Conservation (phyloP, 169 alveolate genomes). For the Plasmodium falciparum region DNA sequence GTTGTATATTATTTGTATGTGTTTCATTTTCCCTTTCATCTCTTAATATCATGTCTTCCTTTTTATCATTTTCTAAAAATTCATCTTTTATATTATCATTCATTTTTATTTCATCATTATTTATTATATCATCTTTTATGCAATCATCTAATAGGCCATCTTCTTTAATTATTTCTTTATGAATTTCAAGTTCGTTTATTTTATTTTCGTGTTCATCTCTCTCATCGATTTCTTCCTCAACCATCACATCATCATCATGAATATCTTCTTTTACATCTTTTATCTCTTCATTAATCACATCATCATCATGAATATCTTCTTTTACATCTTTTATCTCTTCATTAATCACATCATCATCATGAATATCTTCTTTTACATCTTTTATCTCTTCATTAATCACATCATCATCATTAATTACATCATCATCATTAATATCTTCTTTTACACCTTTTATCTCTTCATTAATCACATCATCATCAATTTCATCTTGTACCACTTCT, state of each 20-base stretch:
- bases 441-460: neutral
- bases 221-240: neutral
- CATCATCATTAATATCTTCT: neutral
- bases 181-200: too few species aligned
- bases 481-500: neutral
- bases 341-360: neutral
- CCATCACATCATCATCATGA: neutral
- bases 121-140: neutral
- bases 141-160: neutral
- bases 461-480: neutral
- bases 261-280: neutral
- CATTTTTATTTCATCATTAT: neutral
- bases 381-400: neutral
- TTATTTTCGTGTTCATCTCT: neutral
- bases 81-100: neutral
- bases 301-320: neutral
- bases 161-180: neutral
- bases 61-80: too few species aligned
- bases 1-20: neutral
- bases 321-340: neutral
- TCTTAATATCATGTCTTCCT: too few species aligned
- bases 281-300: neutral
- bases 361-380: neutral
- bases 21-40: neutral
- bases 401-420: too few species aligned